Conservation (phyloP, 1,284 basidiomycete species). For the Cutaneotrichosporon sp. region DNA sequence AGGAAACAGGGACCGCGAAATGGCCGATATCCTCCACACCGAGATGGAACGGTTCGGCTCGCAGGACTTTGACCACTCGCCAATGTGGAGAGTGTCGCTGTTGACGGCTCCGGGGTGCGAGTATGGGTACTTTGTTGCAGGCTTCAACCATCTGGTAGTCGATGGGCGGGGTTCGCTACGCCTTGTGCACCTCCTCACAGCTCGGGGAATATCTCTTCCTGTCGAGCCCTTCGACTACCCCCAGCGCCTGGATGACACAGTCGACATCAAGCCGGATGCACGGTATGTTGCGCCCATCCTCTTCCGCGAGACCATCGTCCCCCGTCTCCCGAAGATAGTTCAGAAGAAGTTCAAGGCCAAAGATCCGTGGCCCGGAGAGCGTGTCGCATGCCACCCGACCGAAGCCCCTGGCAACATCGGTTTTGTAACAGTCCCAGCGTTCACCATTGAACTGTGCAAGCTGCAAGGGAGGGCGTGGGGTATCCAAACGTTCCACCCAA, state of each 20-base stretch:
- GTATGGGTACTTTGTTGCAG: slow-evolving; percentile 18
- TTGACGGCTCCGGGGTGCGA: slow-evolving; percentile 17
- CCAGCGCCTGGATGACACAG: slow-evolving; percentile 24
- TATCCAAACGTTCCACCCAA: slow-evolving; percentile 33
- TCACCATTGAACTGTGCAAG: slow-evolving; percentile 20
- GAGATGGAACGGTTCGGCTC: neutral
- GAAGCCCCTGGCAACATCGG: slow-evolving; percentile 7
- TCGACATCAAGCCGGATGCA: slow-evolving; percentile 22
- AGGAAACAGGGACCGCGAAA: neutral
- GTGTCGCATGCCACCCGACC: neutral
- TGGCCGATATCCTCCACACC: neutral
- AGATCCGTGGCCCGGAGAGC: slow-evolving; percentile 28
- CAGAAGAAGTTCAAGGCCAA: slow-evolving; percentile 18
- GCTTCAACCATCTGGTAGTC: slow-evolving; percentile 8
- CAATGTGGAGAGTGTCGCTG: slow-evolving; percentile 9
- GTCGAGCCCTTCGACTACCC: slow-evolving; percentile 1
- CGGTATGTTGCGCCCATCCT: slow-evolving; percentile 24
- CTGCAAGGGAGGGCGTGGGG: slow-evolving; percentile 16
- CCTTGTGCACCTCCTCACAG: slow-evolving; percentile 4
- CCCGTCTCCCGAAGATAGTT: slow-evolving; percentile 29
- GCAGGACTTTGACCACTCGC: neutral
- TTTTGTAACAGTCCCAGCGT: slow-evolving; percentile 14
- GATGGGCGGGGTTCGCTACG: slow-evolving; percentile 9
- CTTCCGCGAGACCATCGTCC: slow-evolving; percentile 31
- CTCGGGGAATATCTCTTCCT: neutral